These are phyloP conservation scores for Lablab purpureus DNA, from an alignment of 306 rosid genomes.

Conservation along the genomic window DNA sequence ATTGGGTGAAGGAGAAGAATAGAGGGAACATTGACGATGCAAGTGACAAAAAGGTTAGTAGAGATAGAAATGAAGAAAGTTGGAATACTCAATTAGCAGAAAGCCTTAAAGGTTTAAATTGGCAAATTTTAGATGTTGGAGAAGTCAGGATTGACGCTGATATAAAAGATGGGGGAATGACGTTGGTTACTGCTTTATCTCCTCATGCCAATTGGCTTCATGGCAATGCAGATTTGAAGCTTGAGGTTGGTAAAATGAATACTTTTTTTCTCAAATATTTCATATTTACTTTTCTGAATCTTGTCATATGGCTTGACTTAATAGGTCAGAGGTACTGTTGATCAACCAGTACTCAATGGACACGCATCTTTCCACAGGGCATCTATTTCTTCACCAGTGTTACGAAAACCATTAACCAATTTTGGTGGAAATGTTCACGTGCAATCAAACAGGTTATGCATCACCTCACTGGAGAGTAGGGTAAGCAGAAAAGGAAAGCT, in stretches of 20 bases:
- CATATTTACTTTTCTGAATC: constrained; percentile 35
- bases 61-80: constrained; percentile 91
- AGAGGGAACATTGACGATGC: constrained; percentile 63
- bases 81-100: constrained; percentile 91
- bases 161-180: constrained; percentile 98
- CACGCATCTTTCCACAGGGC: constrained; percentile 94
- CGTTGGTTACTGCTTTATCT: constrained; percentile 86
- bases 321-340: constrained; percentile 92
- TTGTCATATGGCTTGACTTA: constrained; percentile 42
- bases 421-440: constrained; percentile 89
- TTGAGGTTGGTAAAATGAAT: constrained; percentile 70
- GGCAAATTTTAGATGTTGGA: constrained; percentile 91
- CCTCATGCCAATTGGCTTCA: constrained; percentile 96
- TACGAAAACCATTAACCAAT: constrained; percentile 87
- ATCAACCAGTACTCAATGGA: constrained; percentile 90
- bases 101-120: constrained; percentile 91
- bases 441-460: constrained; percentile 90
- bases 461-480: constrained; percentile 87
- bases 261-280: constrained; percentile 36
- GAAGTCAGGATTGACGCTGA: constrained; percentile 96
- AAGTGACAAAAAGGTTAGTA: constrained; percentile 68
- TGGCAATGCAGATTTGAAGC: constrained; percentile 89
- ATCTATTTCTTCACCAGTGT: constrained; percentile 87
- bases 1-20: constrained; percentile 87
- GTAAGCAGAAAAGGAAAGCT: constrained; percentile 93